Base-by-base conservation (phyloP, 106 monocot genomes). In the Posidonia australis region DNA sequence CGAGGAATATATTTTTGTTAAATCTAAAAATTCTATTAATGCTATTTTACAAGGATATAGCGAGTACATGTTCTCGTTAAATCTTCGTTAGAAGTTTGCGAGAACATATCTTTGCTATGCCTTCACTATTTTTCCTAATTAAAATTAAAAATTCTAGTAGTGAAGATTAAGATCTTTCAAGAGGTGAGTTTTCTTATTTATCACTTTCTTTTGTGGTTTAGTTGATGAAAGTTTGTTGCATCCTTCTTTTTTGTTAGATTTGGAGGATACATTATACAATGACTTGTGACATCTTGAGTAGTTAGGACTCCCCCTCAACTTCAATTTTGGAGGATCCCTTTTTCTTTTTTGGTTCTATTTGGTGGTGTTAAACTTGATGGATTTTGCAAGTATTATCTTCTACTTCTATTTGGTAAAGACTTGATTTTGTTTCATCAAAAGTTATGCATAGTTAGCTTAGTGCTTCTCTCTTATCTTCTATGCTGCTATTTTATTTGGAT, bases 221-320 rank as follows among this genome's bases (percentile, higher is more conserved):
- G 44, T 4, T 58, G 58, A 21, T 54, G 22, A 5, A 21, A 20
- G 17, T 49, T 6, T 28, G 21, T 28, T 45, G 67, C 65, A 54
- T n/a, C 32, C 44, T 44, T 9, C 25, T n/a, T 14, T 17, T 16
- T 44, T 28, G 42, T 42, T 41, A 85, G 85, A 77, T 55, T 67
- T 51, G 67, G 85, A 76, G 63, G 83, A 84, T 25, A 75, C 75
- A 24, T 51, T 93, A 44, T 93, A 93, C 48, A 72, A 65, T 10
- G 93, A 89, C 77, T 79, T 93, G 31, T 93, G 93, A 89, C 77
- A 93, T 54, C 78, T 93, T 14, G 93, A 93, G 79, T 89, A 93
- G 83, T 89, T 86, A 62, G 18, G 42, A 5, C 14, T n/a, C 48
- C 21, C 66, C 44, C 10, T 28, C 26, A 9, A 16, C 42, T 22